Base-by-base conservation (phyloP, 2,329 filamentous ascomycete genomes). In the Diaporthe citriasiana region DNA sequence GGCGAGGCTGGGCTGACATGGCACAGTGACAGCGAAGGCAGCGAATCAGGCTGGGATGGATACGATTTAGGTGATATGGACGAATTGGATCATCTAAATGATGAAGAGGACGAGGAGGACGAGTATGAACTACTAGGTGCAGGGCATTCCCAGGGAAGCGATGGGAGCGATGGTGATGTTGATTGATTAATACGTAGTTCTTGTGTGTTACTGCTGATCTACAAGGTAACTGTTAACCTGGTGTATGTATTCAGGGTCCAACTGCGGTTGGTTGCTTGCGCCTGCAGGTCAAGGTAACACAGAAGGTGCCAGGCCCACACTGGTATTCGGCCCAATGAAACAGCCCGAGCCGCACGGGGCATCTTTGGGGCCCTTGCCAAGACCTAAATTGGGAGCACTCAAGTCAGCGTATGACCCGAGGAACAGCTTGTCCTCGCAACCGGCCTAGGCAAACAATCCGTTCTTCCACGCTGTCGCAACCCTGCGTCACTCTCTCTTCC, bases 381-480 rank as follows among this genome's bases (percentile, higher is more conserved):
- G 73, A 55, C 56, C 56, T n/a, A 22, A 65, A 27, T 4, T 53
- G 47, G 47, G 45, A 51, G 57, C 70, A 51, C 51, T 42, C 38
- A 74, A 74, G 69, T 59, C 60, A 74, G 68, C 71, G 38, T 17
- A 51, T 66, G 57, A 57, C 63, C 59, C 59, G 53, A 70, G 59
- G 73, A 73, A 75, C 74, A 75, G 45, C 72, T 75, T 75, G 74
- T 74, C 74, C 74, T 75, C 60, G 56, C 56, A 51, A 22, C 56
- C 56, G 15, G 13, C 27, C 59, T 25, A 40, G 42, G 30, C 45
- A 33, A 42, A 55, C 45, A 53, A 60, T 51, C 70, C 53, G 53
- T 51, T n/a, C 17, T 51, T 69, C 33, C 51, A 33, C 40, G 35
- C 55, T 33, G 51, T 56, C 59, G 50, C 68, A 66, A 60, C 55